phyloP scores from a whole-genome alignment of 192 early-diverging fungal genomes.

The Coemansia sp. region DNA sequence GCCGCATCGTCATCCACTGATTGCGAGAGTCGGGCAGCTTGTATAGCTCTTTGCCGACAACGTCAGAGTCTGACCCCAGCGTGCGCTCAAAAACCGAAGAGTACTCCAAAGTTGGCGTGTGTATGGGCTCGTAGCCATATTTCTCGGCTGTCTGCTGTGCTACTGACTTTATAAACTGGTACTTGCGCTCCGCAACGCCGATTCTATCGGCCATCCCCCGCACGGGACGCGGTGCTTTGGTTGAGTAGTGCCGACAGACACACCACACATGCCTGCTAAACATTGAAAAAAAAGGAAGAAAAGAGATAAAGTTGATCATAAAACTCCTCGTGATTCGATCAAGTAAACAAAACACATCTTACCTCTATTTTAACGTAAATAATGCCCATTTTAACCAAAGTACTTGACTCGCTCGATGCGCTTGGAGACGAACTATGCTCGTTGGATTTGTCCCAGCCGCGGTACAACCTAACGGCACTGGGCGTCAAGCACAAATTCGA shows the following conservation, averaged over 20 bases:
- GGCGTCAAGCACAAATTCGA: slow-evolving; percentile 43
- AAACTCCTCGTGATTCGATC: neutral
- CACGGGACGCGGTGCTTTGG: slow-evolving; percentile 47
- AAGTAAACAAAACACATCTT: neutral
- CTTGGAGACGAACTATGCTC: slow-evolving; percentile 42
- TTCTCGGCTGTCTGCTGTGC: slow-evolving; percentile 41
- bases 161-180: slow-evolving; percentile 47
- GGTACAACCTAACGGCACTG: slow-evolving; percentile 41
- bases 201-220: slow-evolving; percentile 64
- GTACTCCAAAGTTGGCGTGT: slow-evolving; percentile 66
- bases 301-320: too few species aligned
- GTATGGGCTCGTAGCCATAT: slow-evolving; percentile 60
- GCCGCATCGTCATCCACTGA: slow-evolving; percentile 61
- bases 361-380: neutral
- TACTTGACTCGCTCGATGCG: slow-evolving; percentile 34
- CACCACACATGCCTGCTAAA: neutral
- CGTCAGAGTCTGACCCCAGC: slow-evolving; percentile 61
- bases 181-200: slow-evolving; percentile 46
- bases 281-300: neutral
- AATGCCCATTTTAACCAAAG: slow-evolving; percentile 38
- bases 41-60: slow-evolving; percentile 70
- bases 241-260: slow-evolving; percentile 9
- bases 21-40: slow-evolving; percentile 61
- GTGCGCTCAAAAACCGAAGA: slow-evolving; percentile 62
- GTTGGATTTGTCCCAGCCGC: slow-evolving; percentile 39